Evolutionary conservation across 2,329 filamentous ascomycete genomes (phyloP).

Genomic region (Zymoseptoria brevis): DNA sequence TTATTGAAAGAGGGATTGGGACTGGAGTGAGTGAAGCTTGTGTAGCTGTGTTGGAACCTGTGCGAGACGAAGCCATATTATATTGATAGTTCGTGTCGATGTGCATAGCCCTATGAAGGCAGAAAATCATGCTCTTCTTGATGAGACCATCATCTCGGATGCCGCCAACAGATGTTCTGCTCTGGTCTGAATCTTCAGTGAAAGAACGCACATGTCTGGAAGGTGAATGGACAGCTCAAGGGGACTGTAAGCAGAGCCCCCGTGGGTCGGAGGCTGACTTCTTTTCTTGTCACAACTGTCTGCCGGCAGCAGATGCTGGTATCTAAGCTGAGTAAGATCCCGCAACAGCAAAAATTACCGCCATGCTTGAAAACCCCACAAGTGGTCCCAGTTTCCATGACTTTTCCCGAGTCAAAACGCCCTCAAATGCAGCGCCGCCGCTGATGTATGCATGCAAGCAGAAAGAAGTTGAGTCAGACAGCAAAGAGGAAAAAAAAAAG

Average conservation of each 20-base stretch:
- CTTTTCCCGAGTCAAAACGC: background rate
- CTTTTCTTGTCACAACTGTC: background rate
- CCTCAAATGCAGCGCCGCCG: background rate
- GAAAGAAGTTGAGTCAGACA: background rate
- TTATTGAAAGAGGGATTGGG: constrained; percentile 37
- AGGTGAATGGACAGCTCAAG: background rate
- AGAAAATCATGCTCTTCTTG: background rate
- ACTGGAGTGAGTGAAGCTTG: constrained; percentile 7
- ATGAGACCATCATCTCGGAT: background rate
- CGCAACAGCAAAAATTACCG: no score
- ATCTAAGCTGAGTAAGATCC: no score
- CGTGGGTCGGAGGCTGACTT: background rate
- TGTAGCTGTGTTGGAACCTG: constrained; percentile 13
- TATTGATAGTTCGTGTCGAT: background rate
- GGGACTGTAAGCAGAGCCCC: background rate
- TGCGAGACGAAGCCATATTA: constrained; percentile 35
- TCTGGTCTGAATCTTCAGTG: background rate
- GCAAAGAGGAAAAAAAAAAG: background rate
- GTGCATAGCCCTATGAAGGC: background rate
- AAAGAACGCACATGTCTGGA: background rate
- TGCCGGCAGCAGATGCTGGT: no score
- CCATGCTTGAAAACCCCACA: background rate
- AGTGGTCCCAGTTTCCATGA: background rate
- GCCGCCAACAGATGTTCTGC: background rate
- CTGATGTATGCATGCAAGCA: background rate